Base-by-base conservation (phyloP, 208 protist species). In the Tritrichomonas foetus region DNA sequence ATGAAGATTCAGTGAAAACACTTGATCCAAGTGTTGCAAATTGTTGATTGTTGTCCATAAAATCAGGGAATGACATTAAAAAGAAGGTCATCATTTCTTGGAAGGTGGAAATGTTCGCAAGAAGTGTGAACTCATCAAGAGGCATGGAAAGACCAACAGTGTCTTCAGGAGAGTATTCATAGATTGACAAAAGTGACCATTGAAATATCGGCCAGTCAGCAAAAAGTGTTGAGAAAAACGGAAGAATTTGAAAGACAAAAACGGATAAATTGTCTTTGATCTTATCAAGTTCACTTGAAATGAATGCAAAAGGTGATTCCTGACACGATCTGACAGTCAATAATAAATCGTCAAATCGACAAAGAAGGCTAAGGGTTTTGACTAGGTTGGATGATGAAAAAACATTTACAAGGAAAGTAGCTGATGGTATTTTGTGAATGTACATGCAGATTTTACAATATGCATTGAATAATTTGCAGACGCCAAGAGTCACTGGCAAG, bases 201-300 rank as follows among this genome's bases (percentile, higher is more conserved):
- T 89, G 14, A 16, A 89, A 53, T 14, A 89, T n/a, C n/a, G 78
- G 33, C 78, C 78, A 89, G 20, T 89, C 78, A 33, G 47, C 41
- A 53, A 89, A 57, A 20, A 89, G 57, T 33, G 78, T 33, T 33
- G 78, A 89, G 47, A 89, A 89, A 39, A 89, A 89, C 57, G 78
- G 78, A 5, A 89, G 30, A n/a, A 89, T 53, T n/a, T 36, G 14
- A 36, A 57, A 13, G 39, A 89, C 30, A 8, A 57, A 41, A n/a
- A 57, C 14, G 13, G 78, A 89, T 8, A 89, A n/a, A n/a, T 89
- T 89, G 22, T 53, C 47, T 47, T 89, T 89, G 22, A 89, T 25
- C 3, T 53, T 53, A 14, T 53, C 41, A 0, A 57, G 1, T 57
- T 89, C 27, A 1, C 14, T 8, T 27, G 78, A 41, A 57, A 89